Evolutionary conservation across 2,329 filamentous ascomycete genomes (phyloP).

Genomic region (Fusarium temperatum): DNA sequence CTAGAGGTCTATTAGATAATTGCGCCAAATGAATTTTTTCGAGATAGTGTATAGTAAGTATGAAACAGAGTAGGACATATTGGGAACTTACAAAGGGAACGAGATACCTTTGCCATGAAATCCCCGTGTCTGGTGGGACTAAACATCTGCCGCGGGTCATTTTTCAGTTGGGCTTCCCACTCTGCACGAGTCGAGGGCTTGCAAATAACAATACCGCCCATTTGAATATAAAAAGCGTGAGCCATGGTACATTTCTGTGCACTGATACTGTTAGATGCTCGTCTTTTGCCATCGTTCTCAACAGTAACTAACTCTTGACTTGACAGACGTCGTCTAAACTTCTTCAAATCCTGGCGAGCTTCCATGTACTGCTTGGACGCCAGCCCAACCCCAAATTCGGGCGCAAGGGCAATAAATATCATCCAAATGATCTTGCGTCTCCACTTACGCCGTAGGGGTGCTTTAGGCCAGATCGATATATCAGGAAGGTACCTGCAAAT

Average conservation of each 20-base stretch:
- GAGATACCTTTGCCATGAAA: too few species aligned
- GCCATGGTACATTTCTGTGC: not conserved
- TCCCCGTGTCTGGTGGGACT: too few species aligned
- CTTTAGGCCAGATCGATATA: accelerated
- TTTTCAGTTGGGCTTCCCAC: too few species aligned
- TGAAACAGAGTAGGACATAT: too few species aligned
- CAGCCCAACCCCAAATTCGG: accelerated
- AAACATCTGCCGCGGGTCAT: too few species aligned
- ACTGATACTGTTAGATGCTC: not conserved
- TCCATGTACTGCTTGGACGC: not conserved
- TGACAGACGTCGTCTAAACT: not conserved
- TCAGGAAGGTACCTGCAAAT: accelerated
- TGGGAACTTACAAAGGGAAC: too few species aligned
- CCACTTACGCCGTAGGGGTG: accelerated
- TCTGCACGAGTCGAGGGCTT: too few species aligned
- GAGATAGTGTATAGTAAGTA: too few species aligned
- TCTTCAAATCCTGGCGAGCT: accelerated
- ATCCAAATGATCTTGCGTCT: not conserved
- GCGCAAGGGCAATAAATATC: accelerated
- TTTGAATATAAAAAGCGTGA: not conserved
- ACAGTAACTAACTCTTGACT: too few species aligned
- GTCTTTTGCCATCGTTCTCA: too few species aligned
- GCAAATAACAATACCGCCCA: not conserved
- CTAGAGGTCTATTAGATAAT: too few species aligned
- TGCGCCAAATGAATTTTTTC: too few species aligned